A percentile compares a stretch with the other conserved stretches of the same genome.
phyloP scores from a whole-genome alignment of 257 asterid genomes.

The Osmanthus fragrans region DNA sequence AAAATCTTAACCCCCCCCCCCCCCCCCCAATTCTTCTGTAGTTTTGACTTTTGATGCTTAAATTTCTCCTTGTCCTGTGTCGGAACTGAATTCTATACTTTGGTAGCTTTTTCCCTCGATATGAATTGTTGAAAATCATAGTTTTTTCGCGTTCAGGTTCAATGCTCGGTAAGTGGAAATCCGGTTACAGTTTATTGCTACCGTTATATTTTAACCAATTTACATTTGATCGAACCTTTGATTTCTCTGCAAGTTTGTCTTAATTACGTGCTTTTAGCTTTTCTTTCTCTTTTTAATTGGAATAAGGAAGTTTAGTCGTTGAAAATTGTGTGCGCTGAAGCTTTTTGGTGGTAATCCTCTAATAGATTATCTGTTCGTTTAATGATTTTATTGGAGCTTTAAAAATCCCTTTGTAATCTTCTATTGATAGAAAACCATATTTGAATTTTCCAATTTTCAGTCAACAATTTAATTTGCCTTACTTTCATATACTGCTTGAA shows the following conservation, averaged over 20 bases:
- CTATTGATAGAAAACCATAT: constrained; percentile 1
- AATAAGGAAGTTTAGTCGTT: background rate
- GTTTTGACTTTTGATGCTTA: constrained; percentile 9
- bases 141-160: background rate
- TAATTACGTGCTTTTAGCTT: background rate
- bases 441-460: constrained; percentile 8
- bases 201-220: background rate
- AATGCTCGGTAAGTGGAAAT: background rate
- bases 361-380: constrained; percentile 5
- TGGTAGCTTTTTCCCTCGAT: constrained; percentile 6
- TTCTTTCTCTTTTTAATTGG: background rate
- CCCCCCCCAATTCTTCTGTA: constrained; percentile 6
- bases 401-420: background rate
- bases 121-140: background rate
- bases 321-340: background rate
- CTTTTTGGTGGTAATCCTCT: background rate
- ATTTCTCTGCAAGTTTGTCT: background rate
- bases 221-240: background rate
- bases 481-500: background rate
- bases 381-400: constrained; percentile 4
- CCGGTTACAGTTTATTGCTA: constrained; percentile 1
- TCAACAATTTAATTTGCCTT: background rate
- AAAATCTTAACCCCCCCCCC: background rate
- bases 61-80: constrained; percentile 16
- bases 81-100: constrained; percentile 21